Base-by-base conservation (phyloP, 2,329 filamentous ascomycete genomes). In the Hymenoscyphus linearis region DNA sequence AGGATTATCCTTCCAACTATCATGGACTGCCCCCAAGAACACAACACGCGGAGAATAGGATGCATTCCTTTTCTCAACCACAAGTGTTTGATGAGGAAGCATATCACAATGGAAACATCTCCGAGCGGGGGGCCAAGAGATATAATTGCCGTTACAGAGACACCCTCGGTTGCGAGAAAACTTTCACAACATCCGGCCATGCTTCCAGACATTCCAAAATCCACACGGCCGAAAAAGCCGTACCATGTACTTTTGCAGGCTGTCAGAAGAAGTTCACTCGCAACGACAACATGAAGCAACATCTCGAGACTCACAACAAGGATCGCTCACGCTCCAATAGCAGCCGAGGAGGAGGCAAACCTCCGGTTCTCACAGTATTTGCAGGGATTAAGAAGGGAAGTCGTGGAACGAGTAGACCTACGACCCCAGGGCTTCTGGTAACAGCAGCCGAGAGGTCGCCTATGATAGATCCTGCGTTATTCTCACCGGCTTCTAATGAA, bases 211-310 rank as follows among this genome's bases (percentile, higher is more conserved):
- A 93, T 73, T 89, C 89, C 62, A 92, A 92, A 75, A 92, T 91
- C 70, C 90, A 93, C 77, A 91, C 88, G 1, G 88, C 88, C 55
- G 89, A 91, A 75, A 93, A 93, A 77, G 86, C 86, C 14, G 87
- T 91, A 25, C 83, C 80, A 40, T 87, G 85, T 75, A 81, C 85
- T 35, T 89, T 82, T 69, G 77, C 80, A 0, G 87, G 87, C 62
- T 93, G 89, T 78, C 83, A 85, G 74, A 91, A 91, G 77, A 89
- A 88, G 70, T 93, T 93, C 69, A 91, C 88, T 12, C 87, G 89
- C 65, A 86, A 88, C 68, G 89, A 93, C 79, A 93, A 93, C 78
- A 93, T 93, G 89, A 91, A 91, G 79, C 89, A 92, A 76, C 89
- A 93, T 70, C 81, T 90, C 34, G 84, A 90, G 69, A 92, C 89